phyloP scores from a whole-genome alignment of 225 moss, liverwort and hornwort genomes.

The Pseudisothecium myosuroides region DNA sequence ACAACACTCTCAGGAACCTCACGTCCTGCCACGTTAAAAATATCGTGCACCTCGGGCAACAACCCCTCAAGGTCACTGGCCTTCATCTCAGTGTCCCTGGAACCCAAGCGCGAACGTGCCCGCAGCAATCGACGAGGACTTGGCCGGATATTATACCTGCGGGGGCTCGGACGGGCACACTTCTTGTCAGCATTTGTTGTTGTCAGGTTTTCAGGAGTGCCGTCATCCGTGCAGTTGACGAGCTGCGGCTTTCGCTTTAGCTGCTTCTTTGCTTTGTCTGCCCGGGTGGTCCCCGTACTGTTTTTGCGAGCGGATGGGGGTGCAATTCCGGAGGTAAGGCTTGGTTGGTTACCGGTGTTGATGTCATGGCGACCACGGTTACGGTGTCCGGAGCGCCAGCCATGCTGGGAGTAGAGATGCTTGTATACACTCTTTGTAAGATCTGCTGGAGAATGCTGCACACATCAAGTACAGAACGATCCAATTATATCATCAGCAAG shows the following conservation, averaged over 20 bases:
- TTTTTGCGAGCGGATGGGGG: background rate
- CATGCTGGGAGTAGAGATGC: constrained; percentile 44
- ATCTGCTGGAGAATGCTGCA: constrained; percentile 52
- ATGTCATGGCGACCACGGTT: constrained; percentile 42
- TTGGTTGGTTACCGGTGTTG: constrained; percentile 7
- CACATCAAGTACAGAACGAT: background rate
- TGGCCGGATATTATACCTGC: too few species aligned
- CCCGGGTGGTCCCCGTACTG: background rate
- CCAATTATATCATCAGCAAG: background rate
- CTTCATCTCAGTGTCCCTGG: background rate
- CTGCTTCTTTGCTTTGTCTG: background rate
- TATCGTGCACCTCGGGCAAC: background rate
- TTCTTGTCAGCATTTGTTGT: too few species aligned
- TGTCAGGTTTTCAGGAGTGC: too few species aligned
- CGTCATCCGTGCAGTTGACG: too few species aligned
- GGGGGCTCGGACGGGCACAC: too few species aligned
- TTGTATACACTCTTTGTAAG: constrained; percentile 48
- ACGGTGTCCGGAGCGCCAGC: constrained; percentile 67
- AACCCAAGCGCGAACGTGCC: background rate
- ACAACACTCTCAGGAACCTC: background rate
- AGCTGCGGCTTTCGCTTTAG: background rate
- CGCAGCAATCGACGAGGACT: too few species aligned
- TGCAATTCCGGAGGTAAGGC: background rate
- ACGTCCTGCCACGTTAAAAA: background rate
- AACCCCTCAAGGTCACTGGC: background rate